A percentile compares a stretch with the other conserved stretches of the same genome.
These are phyloP conservation scores for Neofusicoccum laricinum DNA, from an alignment of 2,329 filamentous ascomycete genomes.

Conservation along the genomic window DNA sequence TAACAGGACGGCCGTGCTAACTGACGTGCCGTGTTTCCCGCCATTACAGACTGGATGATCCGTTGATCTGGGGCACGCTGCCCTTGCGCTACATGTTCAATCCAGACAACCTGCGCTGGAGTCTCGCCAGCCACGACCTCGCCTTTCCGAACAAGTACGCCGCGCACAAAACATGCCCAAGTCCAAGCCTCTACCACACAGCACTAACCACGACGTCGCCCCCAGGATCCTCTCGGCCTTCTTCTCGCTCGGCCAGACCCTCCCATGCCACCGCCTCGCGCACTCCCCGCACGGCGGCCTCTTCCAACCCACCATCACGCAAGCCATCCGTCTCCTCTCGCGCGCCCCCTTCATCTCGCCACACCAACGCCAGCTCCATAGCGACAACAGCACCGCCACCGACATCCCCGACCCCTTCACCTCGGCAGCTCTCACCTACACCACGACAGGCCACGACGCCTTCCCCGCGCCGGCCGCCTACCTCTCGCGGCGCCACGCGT, in stretches of 20 bases:
- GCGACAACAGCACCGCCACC: constrained; percentile 14
- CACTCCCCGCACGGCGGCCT: constrained; percentile 80
- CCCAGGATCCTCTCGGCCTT: constrained; percentile 67
- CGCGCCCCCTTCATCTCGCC: constrained; percentile 45
- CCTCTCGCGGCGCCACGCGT: constrained; percentile 66
- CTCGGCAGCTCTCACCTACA: constrained; percentile 55
- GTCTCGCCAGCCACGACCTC: constrained; percentile 89
- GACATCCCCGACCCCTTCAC: constrained; percentile 55
- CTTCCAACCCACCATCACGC: constrained; percentile 83
- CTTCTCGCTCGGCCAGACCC: constrained; percentile 84
- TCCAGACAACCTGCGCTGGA: constrained; percentile 78
- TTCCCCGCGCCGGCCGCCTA: constrained; percentile 73
- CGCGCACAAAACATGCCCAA: neutral
- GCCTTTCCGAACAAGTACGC: constrained; percentile 82
- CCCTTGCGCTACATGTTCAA: constrained; percentile 71
- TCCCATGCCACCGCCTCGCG: constrained; percentile 79
- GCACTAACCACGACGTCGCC: neutral
- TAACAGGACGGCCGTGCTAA: neutral
- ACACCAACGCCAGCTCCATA: neutral
- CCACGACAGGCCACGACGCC: constrained; percentile 63
- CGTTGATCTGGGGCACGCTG: constrained; percentile 86
- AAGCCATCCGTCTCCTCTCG: constrained; percentile 82
- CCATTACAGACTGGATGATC: constrained; percentile 75
- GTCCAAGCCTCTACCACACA: too few species aligned
- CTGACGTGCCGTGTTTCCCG: constrained; percentile 21